phyloP scores from a whole-genome alignment of 23 red algal species.

The Gracilariopsis chorda region DNA sequence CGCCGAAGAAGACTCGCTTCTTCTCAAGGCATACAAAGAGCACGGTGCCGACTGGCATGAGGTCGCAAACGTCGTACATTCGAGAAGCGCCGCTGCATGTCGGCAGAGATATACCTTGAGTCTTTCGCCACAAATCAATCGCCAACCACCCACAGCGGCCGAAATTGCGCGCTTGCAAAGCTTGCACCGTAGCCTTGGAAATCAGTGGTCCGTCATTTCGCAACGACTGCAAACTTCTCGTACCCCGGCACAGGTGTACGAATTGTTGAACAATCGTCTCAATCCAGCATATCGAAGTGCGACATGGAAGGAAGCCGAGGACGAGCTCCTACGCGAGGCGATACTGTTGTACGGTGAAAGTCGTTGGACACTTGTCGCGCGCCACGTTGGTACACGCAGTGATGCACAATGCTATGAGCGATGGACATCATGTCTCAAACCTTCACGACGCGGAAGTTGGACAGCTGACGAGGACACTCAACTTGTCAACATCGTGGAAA shows the following conservation, averaged over 20 bases:
- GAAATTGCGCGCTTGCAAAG: background rate
- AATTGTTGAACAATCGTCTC: background rate
- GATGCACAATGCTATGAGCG: slow-evolving; percentile 14
- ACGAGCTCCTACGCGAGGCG: background rate
- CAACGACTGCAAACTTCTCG: background rate
- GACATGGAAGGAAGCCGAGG: background rate
- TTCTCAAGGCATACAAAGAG: background rate
- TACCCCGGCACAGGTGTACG: slow-evolving; percentile 8
- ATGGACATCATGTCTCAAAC: background rate
- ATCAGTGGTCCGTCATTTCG: background rate
- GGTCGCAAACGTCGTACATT: background rate
- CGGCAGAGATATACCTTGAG: background rate
- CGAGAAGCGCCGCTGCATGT: background rate
- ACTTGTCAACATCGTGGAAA: background rate
- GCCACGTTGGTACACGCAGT: background rate
- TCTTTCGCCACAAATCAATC: background rate
- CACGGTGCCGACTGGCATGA: background rate
- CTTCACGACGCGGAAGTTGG: background rate
- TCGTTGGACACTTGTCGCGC: background rate
- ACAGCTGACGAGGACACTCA: background rate
- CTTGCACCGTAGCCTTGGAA: background rate
- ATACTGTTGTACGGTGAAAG: background rate
- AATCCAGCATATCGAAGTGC: no score
- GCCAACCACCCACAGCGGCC: background rate
- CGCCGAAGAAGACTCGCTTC: background rate